Evolutionary conservation across 2,329 filamentous ascomycete genomes (phyloP), one percentile per base, ranked within the genome.

Genomic region (Plectosphaerella cucumerina): DNA sequence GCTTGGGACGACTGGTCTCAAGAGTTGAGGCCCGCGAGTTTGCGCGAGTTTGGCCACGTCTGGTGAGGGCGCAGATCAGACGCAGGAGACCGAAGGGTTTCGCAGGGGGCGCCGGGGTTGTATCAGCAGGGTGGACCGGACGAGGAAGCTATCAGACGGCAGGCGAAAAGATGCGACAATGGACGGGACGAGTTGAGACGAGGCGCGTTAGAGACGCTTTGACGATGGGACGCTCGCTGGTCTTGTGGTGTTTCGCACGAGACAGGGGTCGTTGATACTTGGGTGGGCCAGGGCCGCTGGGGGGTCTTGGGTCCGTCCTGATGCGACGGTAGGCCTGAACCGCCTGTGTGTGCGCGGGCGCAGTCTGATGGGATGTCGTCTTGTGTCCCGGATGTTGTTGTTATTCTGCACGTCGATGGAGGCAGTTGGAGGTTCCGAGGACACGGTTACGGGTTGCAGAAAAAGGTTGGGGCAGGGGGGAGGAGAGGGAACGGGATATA

Each of bases 201-300:
- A 63, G 59, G 52, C 52, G 51, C 67, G 72, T 75, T 67, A 72
- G 70, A 72, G 69, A 64, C 63, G 70, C 68, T 69, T 70, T 65
- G 70, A 66, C 65, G 60, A 63, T 65, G 68, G 56, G 64, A 60
- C 50, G 53, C 52, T 57, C 57, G 57, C 60, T 60, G 62, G 61
- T 61, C 61, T 62, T 57, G 55, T 64, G 64, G 56, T 61, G 68
- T 71, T 71, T 70, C 68, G 67, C 54, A 58, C 59, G 53, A 31
- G 60, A 62, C 66, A 69, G 63, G 67, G 66, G 64, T 52, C 15
- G 44, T 33, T n/a, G n/a, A n/a, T n/a, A n/a, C n/a, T n/a, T n/a
- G n/a, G n/a, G n/a, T n/a, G n/a, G n/a, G 35, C 37, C 47, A 18
- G 11, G n/a, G 44, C 18, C 21, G 26, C 20, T 47, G 43, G 33